phyloP scores from a whole-genome alignment of 192 early-diverging fungal genomes.

The Phlyctochytrium bullatum region DNA sequence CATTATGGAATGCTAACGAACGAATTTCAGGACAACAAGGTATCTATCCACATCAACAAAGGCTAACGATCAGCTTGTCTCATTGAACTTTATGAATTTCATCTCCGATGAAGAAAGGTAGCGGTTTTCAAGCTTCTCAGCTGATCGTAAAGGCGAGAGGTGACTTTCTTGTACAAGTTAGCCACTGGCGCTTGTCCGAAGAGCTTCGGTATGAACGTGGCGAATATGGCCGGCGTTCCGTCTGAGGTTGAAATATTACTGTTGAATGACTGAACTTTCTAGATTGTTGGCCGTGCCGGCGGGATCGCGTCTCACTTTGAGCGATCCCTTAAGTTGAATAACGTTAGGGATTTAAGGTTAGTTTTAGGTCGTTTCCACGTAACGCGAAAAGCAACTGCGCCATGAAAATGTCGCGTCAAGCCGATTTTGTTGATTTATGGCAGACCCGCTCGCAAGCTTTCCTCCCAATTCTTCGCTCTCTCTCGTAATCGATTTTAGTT shows the following conservation, averaged over 20 bases:
- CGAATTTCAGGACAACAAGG: conserved; percentile 74
- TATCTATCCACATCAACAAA: neutral
- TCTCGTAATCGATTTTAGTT: neutral
- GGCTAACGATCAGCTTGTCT: conserved; percentile 45
- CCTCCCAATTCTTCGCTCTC: neutral
- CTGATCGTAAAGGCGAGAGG: conserved; percentile 53
- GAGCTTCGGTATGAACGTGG: conserved; percentile 98
- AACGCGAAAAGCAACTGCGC: neutral
- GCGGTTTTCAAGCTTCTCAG: neutral
- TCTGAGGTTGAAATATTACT: conserved; percentile 39
- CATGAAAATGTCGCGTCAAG: conserved; percentile 23
- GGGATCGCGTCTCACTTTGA: conserved; percentile 76
- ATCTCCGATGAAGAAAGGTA: conserved; percentile 65
- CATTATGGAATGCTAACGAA: conserved; percentile 92
- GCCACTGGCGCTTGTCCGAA: conserved; percentile 81
- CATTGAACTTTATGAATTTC: conserved; percentile 82
- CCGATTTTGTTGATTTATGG: conserved; percentile 30
- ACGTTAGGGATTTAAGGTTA: conserved; percentile 10
- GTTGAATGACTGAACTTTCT: neutral
- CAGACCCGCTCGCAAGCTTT: conserved; percentile 1
- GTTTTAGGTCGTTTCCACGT: neutral
- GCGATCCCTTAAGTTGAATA: conserved; percentile 33
- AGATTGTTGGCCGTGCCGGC: conserved; percentile 65
- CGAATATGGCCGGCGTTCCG: conserved; percentile 93
- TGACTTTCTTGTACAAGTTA: conserved; percentile 94